Conservation (phyloP, 2,329 filamentous ascomycete genomes). For the Harringtonia lauricola region DNA sequence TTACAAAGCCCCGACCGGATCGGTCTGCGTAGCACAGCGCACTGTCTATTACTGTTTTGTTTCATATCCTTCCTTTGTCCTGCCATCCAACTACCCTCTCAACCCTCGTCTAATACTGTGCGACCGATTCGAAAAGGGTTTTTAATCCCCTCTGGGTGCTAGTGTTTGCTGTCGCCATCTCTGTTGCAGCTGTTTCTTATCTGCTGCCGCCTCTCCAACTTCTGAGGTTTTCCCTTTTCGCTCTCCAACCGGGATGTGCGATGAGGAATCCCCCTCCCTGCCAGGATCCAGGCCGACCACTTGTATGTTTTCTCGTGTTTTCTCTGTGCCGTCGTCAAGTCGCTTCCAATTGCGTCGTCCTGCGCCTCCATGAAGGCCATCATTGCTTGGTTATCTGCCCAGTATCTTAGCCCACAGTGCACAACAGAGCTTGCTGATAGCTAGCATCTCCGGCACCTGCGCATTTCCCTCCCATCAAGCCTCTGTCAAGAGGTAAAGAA, state of each 20-base stretch:
- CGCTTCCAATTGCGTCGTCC: background rate
- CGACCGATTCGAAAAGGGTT: no score
- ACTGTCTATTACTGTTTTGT: no score
- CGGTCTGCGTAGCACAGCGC: background rate
- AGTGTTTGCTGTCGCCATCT: background rate
- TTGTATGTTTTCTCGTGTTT: constrained; percentile 2
- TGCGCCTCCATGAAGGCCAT: background rate
- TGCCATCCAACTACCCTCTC: background rate
- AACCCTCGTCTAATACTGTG: no score
- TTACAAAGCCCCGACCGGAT: no score
- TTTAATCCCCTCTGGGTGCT: background rate
- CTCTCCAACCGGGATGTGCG: constrained; percentile 6
- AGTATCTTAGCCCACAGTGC: no score
- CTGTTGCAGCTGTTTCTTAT: background rate
- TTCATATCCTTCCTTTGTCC: no score
- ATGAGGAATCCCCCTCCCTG: background rate
- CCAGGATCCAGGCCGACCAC: constrained; percentile 2
- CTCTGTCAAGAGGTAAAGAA: no score
- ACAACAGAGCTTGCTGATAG: no score
- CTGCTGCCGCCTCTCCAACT: background rate
- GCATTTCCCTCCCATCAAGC: no score
- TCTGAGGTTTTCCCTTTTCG: background rate
- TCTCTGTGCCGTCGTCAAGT: background rate
- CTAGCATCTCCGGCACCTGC: no score
- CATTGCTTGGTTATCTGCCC: background rate